Percentiles rank a stretch among this genome's conserved stretches.
phyloP scores from a whole-genome alignment of 116 monocot genomes.

The Posidonia oceanica region DNA sequence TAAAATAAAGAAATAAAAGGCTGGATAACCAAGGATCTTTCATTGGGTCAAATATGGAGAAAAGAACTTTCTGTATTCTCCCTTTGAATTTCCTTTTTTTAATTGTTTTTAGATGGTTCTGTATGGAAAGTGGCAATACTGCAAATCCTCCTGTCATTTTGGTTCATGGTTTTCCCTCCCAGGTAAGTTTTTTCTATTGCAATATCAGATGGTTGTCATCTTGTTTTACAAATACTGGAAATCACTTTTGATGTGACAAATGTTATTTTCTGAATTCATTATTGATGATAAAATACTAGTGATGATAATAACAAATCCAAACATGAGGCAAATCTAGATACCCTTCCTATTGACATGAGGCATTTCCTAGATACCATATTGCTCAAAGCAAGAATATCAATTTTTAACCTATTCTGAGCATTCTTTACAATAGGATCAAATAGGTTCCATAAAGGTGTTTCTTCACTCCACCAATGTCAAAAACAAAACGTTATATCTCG shows the following conservation, averaged over 20 bases:
- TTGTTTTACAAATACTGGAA: not conserved
- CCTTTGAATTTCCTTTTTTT: conserved; percentile 1
- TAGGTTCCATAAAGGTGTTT: no score
- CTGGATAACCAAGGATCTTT: not conserved
- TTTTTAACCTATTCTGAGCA: no score
- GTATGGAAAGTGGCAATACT: conserved; percentile 64
- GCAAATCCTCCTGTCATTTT: conserved; percentile 45
- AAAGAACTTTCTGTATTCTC: not conserved
- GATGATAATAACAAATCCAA: no score
- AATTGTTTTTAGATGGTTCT: conserved; percentile 70
- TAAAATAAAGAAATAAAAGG: no score
- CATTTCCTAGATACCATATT: no score
- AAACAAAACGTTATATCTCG: no score
- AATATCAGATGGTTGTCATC: not conserved
- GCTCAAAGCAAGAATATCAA: no score
- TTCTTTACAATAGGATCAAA: no score
- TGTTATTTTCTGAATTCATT: not conserved
- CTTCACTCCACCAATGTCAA: no score
- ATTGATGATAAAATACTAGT: no score
- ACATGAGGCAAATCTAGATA: no score
- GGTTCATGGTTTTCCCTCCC: conserved; percentile 89
- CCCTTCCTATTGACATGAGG: no score
- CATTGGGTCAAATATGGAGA: not conserved
- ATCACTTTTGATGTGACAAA: not conserved
- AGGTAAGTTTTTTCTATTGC: conserved; percentile 23